Conservation (phyloP, 371 early-diverging fungal species). For the Syncephalastrum contaminatum region DNA sequence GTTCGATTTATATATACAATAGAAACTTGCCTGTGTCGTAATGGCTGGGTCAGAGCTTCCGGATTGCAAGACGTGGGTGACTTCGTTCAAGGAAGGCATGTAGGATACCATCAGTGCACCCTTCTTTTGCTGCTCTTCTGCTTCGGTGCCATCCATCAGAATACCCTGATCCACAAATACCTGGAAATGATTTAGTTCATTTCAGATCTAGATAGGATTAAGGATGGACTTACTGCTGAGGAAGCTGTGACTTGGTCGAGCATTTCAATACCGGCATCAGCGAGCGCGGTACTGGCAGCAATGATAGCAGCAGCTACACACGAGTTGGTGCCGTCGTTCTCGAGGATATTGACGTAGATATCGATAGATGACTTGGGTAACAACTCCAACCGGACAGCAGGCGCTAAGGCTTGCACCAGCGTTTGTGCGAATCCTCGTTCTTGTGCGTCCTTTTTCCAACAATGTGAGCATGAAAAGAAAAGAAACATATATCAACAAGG, state of each 20-base stretch:
- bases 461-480: too few relatives aligned
- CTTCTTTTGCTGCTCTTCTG: conserved; percentile 68
- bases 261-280: conserved; percentile 96
- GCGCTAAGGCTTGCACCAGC: conserved; percentile 79
- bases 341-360: conserved; percentile 83
- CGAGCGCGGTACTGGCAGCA: conserved; percentile 84
- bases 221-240: conserved; percentile 56
- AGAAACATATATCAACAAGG: not conserved
- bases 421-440: conserved; percentile 81
- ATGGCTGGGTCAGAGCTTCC: conserved; percentile 63
- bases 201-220: conserved; percentile 1
- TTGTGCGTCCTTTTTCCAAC: conserved; percentile 61
- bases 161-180: conserved; percentile 44
- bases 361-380: conserved; percentile 90
- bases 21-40: conserved; percentile 50
- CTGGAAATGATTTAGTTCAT: conserved; percentile 16
- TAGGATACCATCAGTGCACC: conserved; percentile 78
- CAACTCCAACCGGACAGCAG: conserved; percentile 81
- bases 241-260: conserved; percentile 84
- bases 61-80: conserved; percentile 85
- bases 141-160: conserved; percentile 68
- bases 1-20: too few relatives aligned
- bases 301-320: conserved; percentile 86
- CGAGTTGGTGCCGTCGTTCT: conserved; percentile 80
- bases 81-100: conserved; percentile 87